Base-by-base conservation (phyloP, 495 filamentous ascomycete species). In the Lasiosphaeriaceae sp. region DNA sequence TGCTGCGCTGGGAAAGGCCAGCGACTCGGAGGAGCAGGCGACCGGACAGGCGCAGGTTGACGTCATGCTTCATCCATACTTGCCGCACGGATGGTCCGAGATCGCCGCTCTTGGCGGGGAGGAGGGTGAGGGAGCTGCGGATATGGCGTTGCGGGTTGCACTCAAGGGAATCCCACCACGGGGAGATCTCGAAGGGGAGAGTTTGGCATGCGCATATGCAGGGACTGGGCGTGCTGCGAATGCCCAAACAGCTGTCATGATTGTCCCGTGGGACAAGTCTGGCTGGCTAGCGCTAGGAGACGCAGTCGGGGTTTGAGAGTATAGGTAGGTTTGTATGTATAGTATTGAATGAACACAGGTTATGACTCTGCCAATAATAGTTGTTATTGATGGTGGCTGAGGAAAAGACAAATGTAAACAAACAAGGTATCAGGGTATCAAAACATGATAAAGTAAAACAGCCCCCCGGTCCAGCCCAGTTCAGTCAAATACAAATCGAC, bases 101-200 rank as follows among this genome's bases (percentile, higher is more conserved):
- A 72, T 97, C 46, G 83, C 87, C 1, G 76, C 75, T 16, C 23
- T 74, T 1, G 68, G 57, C 5, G 70, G 63, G 9, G 80, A 78
- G 2, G 76, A 77, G 34, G 63, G 54, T 0, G 57, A 74, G 21
- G 84, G 86, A 66, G 80, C 89, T 3, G 84, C 88, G 0, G 82
- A 86, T 50, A 94, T 94, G 88, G 90, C 90, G 45, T 71, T 96
- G 57, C 79, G 86, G 62, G 87, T 90, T 16, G 92, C 90, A n/a
- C 51, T 81, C 20, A 86, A 84, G 61, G 82, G 78, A 17, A 82
- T 88, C 9, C 87, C 91, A 43, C 90, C 91, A 3, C 60, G 75
- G 44, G 87, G 90, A 2, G 75, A 81, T 23, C 71, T 95, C 24
- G 82, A 78, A 8, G 84, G 89, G 16, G 79, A 78, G 20, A 86